These are phyloP conservation scores for Magnolia changhungtana DNA, from an alignment of 164 flowering plant species.

Conservation along the genomic window DNA sequence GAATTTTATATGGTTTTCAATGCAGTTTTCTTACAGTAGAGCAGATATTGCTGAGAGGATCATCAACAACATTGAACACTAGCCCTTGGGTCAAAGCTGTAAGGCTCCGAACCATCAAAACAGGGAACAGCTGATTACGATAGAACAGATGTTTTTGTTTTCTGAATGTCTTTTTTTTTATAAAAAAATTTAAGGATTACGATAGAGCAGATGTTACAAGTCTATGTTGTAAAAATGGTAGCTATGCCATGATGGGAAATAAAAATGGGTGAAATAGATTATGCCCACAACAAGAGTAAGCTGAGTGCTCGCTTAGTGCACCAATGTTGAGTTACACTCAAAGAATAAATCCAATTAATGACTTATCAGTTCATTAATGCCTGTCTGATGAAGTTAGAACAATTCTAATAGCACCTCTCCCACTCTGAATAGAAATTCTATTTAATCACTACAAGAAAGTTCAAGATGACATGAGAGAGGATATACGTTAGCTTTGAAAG, in stretches of 20 bases:
- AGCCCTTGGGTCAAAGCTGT: background rate
- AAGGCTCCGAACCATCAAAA: background rate
- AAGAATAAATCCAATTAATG: background rate
- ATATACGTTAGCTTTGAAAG: no score
- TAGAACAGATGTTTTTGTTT: background rate
- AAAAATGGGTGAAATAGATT: background rate
- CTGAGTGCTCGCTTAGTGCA: background rate
- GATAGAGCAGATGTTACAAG: background rate
- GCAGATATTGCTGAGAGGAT: background rate
- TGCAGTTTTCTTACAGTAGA: background rate
- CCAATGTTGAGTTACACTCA: background rate
- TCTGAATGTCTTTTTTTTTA: no score
- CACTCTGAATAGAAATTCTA: background rate
- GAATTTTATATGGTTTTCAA: no score
- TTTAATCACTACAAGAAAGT: no score
- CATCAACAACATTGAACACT: background rate
- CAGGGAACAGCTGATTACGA: background rate
- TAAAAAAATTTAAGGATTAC: no score
- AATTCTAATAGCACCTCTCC: background rate
- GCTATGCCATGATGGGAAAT: background rate
- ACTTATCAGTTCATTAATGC: background rate
- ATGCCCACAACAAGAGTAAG: no score
- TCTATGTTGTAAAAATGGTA: background rate
- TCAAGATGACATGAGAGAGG: no score
- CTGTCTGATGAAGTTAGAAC: background rate